These are phyloP conservation scores for Paragyromitra xinjiangensis DNA, from an alignment of 495 filamentous ascomycete species.

Conservation along the genomic window DNA sequence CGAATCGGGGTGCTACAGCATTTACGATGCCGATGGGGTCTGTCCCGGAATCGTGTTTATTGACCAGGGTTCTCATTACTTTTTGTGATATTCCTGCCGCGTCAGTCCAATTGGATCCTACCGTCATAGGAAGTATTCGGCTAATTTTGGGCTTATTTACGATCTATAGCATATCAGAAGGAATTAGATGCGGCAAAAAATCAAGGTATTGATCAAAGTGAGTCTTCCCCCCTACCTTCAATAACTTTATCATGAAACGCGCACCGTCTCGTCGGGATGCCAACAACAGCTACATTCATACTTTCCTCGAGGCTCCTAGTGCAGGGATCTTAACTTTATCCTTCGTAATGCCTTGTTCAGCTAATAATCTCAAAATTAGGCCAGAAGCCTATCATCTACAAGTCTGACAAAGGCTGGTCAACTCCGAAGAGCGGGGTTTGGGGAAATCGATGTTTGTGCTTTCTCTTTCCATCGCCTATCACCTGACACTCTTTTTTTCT, in stretches of 20 bases:
- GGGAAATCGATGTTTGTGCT: slow-evolving; percentile 50
- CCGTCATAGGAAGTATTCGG: slow-evolving; percentile 38
- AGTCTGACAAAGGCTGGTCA: slow-evolving; percentile 56
- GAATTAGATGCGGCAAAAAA: slow-evolving; percentile 49
- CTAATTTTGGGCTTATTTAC: slow-evolving; percentile 32
- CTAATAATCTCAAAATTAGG: slow-evolving; percentile 32
- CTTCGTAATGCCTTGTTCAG: neutral
- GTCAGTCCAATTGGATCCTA: neutral
- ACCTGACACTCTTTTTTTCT: neutral
- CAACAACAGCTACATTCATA: slow-evolving; percentile 8
- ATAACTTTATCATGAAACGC: slow-evolving; percentile 19
- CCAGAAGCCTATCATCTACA: slow-evolving; percentile 55
- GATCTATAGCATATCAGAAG: slow-evolving; percentile 46
- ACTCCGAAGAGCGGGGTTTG: slow-evolving; percentile 53
- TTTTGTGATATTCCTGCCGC: slow-evolving; percentile 12
- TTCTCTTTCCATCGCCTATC: slow-evolving; percentile 1
- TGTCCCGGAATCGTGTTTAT: slow-evolving; percentile 24
- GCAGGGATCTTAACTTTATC: neutral
- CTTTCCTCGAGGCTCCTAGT: neutral
- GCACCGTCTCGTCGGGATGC: slow-evolving; percentile 12
- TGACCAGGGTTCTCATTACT: slow-evolving; percentile 8
- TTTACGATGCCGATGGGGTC: slow-evolving; percentile 10
- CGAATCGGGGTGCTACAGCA: slow-evolving; percentile 23
- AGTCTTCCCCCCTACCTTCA: slow-evolving; percentile 17
- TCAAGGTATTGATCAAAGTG: slow-evolving; percentile 49